Conservation (phyloP, 352 stramenopile genomes). For the Pythium apleroticum region DNA sequence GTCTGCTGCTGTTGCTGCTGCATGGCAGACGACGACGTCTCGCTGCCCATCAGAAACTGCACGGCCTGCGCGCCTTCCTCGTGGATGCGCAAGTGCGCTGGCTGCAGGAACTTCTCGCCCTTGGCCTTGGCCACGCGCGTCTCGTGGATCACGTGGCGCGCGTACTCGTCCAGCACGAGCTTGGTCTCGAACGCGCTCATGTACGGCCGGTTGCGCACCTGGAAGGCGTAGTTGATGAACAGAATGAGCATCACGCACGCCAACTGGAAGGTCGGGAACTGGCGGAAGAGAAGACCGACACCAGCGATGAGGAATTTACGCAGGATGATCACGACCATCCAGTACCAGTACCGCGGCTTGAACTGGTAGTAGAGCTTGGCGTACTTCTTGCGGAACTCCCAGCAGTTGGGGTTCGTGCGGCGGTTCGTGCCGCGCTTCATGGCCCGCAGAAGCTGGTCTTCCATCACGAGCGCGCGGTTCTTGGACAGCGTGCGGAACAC, state of each 20-base stretch:
- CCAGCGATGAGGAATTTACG: conserved; percentile 73
- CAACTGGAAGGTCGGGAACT: conserved; percentile 76
- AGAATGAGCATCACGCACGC: conserved; percentile 73
- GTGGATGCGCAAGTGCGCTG: conserved; percentile 52
- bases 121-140: conserved; percentile 53
- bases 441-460: conserved; percentile 61
- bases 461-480: conserved; percentile 59
- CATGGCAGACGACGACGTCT: neutral
- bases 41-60: conserved; percentile 21
- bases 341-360: conserved; percentile 79
- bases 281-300: conserved; percentile 67
- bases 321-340: conserved; percentile 80
- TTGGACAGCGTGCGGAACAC: conserved; percentile 60
- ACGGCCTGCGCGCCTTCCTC: conserved; percentile 37
- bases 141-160: conserved; percentile 45
- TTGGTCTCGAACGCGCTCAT: conserved; percentile 70
- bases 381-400: conserved; percentile 73
- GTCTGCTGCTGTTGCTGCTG: conserved; percentile 36
- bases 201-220: conserved; percentile 72
- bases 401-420: conserved; percentile 72
- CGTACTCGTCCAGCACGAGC: conserved; percentile 58
- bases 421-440: conserved; percentile 56
- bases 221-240: conserved; percentile 73
- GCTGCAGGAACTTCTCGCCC: conserved; percentile 50
- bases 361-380: conserved; percentile 88